phyloP scores from a whole-genome alignment of 2,329 filamentous ascomycete genomes.

The Canariomyces notabilis region DNA sequence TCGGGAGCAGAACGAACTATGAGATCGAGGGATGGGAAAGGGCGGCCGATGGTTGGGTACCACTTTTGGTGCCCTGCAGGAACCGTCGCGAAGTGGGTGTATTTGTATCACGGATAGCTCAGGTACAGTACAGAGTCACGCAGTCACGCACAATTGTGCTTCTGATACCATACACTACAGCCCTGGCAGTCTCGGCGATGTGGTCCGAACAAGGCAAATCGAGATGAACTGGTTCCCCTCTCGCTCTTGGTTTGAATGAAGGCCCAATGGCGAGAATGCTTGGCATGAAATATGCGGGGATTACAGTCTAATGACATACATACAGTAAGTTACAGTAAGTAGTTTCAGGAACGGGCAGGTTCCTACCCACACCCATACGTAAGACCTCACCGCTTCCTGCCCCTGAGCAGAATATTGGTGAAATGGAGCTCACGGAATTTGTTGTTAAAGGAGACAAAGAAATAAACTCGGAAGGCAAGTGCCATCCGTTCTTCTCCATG shows the following conservation, averaged over 20 bases:
- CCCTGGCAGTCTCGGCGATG: constrained; percentile 1
- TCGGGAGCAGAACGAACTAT: no score
- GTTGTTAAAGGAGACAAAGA: no score
- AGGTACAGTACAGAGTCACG: no score
- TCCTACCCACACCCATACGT: no score
- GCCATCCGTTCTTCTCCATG: no score
- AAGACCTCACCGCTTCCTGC: no score
- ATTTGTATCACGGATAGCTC: constrained; percentile 4
- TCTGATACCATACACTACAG: no score
- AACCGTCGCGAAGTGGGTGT: constrained; percentile 8
- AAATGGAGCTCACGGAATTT: no score
- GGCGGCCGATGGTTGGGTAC: constrained; percentile 11
- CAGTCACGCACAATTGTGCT: no score
- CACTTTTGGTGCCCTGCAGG: constrained; percentile 12
- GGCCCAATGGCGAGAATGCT: neutral
- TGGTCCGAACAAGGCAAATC: constrained; percentile 9
- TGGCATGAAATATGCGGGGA: neutral
- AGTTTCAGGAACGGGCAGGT: constrained; percentile 24
- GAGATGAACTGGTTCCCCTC: constrained; percentile 3
- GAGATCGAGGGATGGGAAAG: neutral
- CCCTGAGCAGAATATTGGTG: no score
- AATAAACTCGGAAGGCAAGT: no score
- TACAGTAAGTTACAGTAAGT: constrained; percentile 6
- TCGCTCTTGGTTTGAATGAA: neutral
- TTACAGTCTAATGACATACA: constrained; percentile 6